Evolutionary conservation across 305 asterid genomes (phyloP), one percentile per base, ranked within the genome.

Genomic region (Plantago rigida): DNA sequence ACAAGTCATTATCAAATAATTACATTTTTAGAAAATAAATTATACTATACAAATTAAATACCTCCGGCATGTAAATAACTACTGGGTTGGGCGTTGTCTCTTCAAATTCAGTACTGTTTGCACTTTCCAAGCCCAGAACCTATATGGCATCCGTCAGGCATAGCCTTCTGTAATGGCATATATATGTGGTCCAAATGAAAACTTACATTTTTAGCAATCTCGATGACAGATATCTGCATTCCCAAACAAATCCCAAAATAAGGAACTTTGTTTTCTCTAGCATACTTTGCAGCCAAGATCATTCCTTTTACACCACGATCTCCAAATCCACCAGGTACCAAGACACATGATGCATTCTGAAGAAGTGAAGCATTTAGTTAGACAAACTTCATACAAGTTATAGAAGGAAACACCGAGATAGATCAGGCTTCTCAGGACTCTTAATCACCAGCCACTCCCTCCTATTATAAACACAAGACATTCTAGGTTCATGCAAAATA

Each of bases 321-420:
- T 63, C 99, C 99, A 68, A 93, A 93, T 61, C 99, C 99, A 71
- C 97, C 97, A 76, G 97, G 99, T 71, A 93, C 94, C 84, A 93
- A 77, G 76, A 93, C 80, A 68, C 97, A 85, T 47, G 94, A 79
- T 47, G 97, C 96, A 42, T 78, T 85, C 99, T 89, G 80, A 64
- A 70, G 68, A 41, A 42, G 36, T 4, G 63, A 63, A 55, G 31
- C 62, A 1, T 47, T 48, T 62, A 36, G 62, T 67, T 59, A 71
- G 60, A 51, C 47, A 5, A 65, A 56, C 62, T 39, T 39, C 29
- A n/a, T 51, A 51, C 31, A 9, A 34, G 41, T 51, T 41, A 39
- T 13, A 13, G 42, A 15, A 17, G 9, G 15, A 15, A 56, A n/a
- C 22, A 4, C 15, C 22, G 9, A 13, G 11, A 47, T 5, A 8